A percentile compares a stretch with the other conserved stretches of the same genome.
phyloP scores from a whole-genome alignment of 345 rosid genomes.

The Gossypium anomalum region DNA sequence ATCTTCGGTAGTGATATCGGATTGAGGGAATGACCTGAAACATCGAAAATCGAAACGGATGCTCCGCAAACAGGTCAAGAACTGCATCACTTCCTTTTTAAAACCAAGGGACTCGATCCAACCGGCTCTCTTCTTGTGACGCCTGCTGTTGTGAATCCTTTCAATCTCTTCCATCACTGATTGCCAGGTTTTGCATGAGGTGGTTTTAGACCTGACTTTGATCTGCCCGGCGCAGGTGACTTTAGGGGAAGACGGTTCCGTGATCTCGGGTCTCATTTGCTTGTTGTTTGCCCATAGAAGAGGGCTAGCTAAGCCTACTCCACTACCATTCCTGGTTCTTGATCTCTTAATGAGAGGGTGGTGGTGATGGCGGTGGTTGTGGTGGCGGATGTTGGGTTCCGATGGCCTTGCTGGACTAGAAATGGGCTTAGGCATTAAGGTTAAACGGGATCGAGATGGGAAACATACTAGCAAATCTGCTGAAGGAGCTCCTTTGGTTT shows the following conservation, averaged over 20 bases:
- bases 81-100: slow-evolving; percentile 65
- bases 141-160: slow-evolving; percentile 44
- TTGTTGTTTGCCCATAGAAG: slow-evolving; percentile 55
- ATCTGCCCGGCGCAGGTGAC: slow-evolving; percentile 94
- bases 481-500: slow-evolving; percentile 51
- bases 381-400: slow-evolving; percentile 33
- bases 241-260: slow-evolving; percentile 85
- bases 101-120: slow-evolving; percentile 58
- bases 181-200: slow-evolving; percentile 70
- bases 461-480: slow-evolving; percentile 83
- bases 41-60: slow-evolving; percentile 59
- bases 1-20: slow-evolving; percentile 39
- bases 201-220: slow-evolving; percentile 59
- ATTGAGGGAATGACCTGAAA: slow-evolving; percentile 55
- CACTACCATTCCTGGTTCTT: slow-evolving; percentile 25
- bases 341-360: slow-evolving; percentile 38
- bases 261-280: slow-evolving; percentile 42
- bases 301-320: slow-evolving; percentile 48
- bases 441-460: slow-evolving; percentile 67
- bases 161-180: slow-evolving; percentile 68
- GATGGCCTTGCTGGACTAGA: slow-evolving; percentile 62
- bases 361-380: slow-evolving; percentile 28
- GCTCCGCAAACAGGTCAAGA: slow-evolving; percentile 61
- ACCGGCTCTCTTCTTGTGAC: slow-evolving; percentile 29
- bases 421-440: slow-evolving; percentile 46